These are phyloP conservation scores for Peziza echinospora DNA, from an alignment of 495 filamentous ascomycete species.

Conservation along the genomic window DNA sequence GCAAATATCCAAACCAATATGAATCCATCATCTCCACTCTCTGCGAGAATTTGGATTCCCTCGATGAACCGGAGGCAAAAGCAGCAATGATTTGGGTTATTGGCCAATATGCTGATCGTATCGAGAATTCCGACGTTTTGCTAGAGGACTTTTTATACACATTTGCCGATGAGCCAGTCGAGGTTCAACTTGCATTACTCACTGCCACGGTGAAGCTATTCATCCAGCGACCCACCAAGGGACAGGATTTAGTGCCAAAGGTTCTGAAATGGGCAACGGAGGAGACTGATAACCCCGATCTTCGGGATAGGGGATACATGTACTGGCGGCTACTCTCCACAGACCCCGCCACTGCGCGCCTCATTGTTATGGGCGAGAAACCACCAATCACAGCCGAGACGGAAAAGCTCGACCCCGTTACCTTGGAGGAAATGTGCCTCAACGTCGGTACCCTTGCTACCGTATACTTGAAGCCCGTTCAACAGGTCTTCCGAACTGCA, in stretches of 20 bases:
- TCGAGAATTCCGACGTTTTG: constrained; percentile 83
- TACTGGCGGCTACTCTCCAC: constrained; percentile 97
- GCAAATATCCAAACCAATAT: constrained; percentile 96
- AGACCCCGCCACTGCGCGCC: constrained; percentile 66
- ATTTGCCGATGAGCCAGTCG: constrained; percentile 81
- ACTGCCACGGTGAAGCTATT: constrained; percentile 97
- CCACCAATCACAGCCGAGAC: constrained; percentile 90
- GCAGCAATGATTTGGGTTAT: constrained; percentile 99
- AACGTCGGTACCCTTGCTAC: constrained; percentile 91
- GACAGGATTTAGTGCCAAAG: constrained; percentile 79
- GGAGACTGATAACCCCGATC: constrained; percentile 93
- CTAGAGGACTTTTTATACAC: constrained; percentile 87
- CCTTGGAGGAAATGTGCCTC: constrained; percentile 90
- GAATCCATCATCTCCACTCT: constrained; percentile 90
- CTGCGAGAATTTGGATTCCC: constrained; percentile 86
- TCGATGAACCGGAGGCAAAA: constrained; percentile 98
- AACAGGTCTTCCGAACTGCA: constrained; percentile 89
- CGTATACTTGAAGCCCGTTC: constrained; percentile 91
- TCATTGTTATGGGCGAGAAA: constrained; percentile 90
- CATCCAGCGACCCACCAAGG: constrained; percentile 89
- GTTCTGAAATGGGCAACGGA: constrained; percentile 98
- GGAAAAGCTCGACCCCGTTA: constrained; percentile 77
- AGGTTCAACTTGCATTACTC: constrained; percentile 84
- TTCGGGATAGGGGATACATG: constrained; percentile 93
- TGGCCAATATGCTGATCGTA: constrained; percentile 88